Percentiles rank a stretch among this genome's conserved stretches.
Conservation (phyloP, 192 early-diverging fungal genomes). For the Spizellomyces punctatus region DNA sequence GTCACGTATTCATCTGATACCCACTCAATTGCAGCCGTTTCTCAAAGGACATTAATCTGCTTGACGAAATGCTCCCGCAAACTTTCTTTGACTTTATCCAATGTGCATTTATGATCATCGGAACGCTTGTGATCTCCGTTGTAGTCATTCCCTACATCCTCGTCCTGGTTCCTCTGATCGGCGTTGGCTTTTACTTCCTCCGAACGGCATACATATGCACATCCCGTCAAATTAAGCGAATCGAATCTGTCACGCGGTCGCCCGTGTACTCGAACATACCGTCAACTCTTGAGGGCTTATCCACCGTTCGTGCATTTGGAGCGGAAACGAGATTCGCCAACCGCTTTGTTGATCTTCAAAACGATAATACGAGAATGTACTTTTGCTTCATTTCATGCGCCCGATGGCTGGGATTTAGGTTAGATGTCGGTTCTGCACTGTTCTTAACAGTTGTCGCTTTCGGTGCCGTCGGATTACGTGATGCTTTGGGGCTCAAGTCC, state of each 20-base stretch:
- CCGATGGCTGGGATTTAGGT: conserved; percentile 61
- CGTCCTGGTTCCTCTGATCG: conserved; percentile 49
- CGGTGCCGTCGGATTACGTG: conserved; percentile 48
- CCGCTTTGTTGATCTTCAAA: conserved; percentile 53
- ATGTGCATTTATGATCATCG: conserved; percentile 63
- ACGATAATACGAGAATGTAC: conserved; percentile 63
- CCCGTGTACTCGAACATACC: conserved; percentile 64
- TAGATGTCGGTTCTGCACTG: conserved; percentile 46
- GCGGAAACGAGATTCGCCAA: conserved; percentile 58
- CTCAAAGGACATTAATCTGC: conserved; percentile 59
- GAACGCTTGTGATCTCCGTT: conserved; percentile 62
- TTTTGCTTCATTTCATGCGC: conserved; percentile 45
- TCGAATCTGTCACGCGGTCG: conserved; percentile 68
- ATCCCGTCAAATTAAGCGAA: conserved; percentile 68
- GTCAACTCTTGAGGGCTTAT: conserved; percentile 68
- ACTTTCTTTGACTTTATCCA: conserved; percentile 61
- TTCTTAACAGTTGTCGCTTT: conserved; percentile 55
- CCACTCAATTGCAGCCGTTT: conserved; percentile 28
- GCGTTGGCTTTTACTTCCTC: conserved; percentile 51
- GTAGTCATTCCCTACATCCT: conserved; percentile 67
- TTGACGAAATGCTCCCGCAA: conserved; percentile 63
- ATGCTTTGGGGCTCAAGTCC: conserved; percentile 43
- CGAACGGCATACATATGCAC: conserved; percentile 56
- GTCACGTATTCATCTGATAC: neutral
- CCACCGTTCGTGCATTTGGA: conserved; percentile 69